phyloP scores from a whole-genome alignment of 2,329 filamentous ascomycete species.

The Nigrograna mackinnonii region DNA sequence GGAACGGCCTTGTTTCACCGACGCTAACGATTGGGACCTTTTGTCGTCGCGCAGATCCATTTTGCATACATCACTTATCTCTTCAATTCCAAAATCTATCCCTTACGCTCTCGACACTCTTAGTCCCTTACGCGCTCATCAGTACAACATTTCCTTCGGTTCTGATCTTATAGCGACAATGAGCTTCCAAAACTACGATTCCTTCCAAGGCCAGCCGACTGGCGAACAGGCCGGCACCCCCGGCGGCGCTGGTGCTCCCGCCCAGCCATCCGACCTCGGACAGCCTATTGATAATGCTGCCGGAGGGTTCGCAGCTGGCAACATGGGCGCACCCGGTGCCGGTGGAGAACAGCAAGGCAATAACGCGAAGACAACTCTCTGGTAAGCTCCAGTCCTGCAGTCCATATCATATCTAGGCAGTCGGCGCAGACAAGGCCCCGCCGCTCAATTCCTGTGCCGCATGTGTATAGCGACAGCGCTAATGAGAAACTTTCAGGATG shows the following conservation, averaged over 20 bases:
- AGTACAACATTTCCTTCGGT: constrained; percentile 3
- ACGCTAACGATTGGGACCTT: constrained; percentile 26
- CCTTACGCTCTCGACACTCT: constrained; percentile 28
- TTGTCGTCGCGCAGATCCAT: constrained; percentile 21
- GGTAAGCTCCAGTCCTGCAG: constrained; percentile 40
- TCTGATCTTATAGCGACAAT: constrained; percentile 47
- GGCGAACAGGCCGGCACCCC: constrained; percentile 55
- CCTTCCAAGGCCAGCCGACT: constrained; percentile 63
- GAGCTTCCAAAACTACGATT: constrained; percentile 70
- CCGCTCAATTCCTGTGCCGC: no score
- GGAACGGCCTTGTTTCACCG: constrained; percentile 17
- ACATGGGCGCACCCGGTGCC: constrained; percentile 47
- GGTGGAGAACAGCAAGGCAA: constrained; percentile 40
- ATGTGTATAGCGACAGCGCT: no score
- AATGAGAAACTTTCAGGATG: constrained; percentile 74
- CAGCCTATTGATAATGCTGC: constrained; percentile 61
- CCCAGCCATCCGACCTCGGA: constrained; percentile 55
- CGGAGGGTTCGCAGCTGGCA: constrained; percentile 54
- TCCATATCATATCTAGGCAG: no score
- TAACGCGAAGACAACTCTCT: constrained; percentile 56
- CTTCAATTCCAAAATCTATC: constrained; percentile 31
- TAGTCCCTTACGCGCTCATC: constrained; percentile 5
- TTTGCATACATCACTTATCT: constrained; percentile 12
- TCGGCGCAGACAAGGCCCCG: no score
- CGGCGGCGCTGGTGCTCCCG: constrained; percentile 41